phyloP scores from a whole-genome alignment of 1,139 yeast species.

The Nakaseomyces glabratus region DNA sequence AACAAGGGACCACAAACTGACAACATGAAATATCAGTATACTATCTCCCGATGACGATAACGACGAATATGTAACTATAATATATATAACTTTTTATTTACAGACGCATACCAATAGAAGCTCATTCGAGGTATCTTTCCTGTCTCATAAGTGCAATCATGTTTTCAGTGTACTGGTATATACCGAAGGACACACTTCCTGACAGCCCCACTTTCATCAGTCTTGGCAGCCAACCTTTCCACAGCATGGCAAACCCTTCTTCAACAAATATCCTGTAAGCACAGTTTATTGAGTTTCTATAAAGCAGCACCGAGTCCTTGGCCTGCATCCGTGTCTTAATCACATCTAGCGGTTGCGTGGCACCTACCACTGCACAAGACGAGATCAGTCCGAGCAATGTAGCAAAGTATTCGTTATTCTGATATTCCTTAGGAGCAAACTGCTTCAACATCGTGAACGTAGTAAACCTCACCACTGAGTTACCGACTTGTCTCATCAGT shows the following conservation, averaged over 20 bases:
- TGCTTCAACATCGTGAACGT: slow-evolving; percentile 74
- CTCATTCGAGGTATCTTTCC: slow-evolving; percentile 15
- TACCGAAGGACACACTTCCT: slow-evolving; percentile 68
- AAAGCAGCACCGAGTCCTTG: slow-evolving; percentile 43
- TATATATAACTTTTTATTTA: slow-evolving; percentile 5
- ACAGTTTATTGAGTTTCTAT: slow-evolving; percentile 60
- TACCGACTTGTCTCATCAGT: slow-evolving; percentile 64
- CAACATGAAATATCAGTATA: too few species aligned
- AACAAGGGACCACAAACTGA: too few species aligned
- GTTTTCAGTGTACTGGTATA: slow-evolving; percentile 54
- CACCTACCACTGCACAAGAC: slow-evolving; percentile 58
- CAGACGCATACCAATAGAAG: too few species aligned
- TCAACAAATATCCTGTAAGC: slow-evolving; percentile 60
- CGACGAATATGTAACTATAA: slow-evolving; percentile 4
- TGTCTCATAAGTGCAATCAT: slow-evolving; percentile 18
- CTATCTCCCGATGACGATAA: too few species aligned
- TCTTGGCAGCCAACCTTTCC: slow-evolving; percentile 77
- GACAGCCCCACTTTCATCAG: slow-evolving; percentile 68
- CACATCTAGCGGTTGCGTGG: slow-evolving; percentile 89
- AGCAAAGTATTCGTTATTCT: slow-evolving; percentile 39
- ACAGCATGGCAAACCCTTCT: slow-evolving; percentile 57
- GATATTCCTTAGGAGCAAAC: slow-evolving; percentile 44
- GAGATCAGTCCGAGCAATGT: slow-evolving; percentile 49
- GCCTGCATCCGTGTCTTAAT: slow-evolving; percentile 84
- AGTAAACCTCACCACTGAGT: slow-evolving; percentile 76